Percentiles rank a stretch among this genome's conserved stretches.
Conservation (phyloP, 2,329 filamentous ascomycete species). For the Colletotrichum siamense region DNA sequence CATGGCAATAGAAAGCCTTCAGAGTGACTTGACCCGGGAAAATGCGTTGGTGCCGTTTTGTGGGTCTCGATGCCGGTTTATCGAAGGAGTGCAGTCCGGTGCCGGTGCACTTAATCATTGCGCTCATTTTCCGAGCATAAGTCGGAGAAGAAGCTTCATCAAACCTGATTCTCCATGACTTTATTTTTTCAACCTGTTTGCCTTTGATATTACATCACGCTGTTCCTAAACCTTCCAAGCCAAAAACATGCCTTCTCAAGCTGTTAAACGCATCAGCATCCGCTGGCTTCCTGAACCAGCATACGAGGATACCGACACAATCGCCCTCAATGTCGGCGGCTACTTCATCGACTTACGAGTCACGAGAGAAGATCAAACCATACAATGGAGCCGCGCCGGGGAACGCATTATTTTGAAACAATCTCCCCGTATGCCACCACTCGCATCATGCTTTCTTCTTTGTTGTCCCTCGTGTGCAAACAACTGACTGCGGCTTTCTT, state of each 20-base stretch:
- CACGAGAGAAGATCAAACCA: not conserved
- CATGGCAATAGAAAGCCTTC: not conserved
- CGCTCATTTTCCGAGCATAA: not conserved
- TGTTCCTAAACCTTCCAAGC: not conserved
- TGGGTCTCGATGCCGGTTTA: not conserved
- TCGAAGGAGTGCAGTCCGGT: not conserved
- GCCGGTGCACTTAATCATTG: not conserved
- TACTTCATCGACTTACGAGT: conserved; percentile 23
- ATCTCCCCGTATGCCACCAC: not conserved
- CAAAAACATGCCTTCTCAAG: conserved; percentile 6
- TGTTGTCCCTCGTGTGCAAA: not conserved
- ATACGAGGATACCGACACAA: conserved; percentile 27
- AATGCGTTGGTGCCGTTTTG: not conserved
- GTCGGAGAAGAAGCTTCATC: not conserved
- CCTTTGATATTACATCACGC: not conserved
- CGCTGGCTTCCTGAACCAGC: conserved; percentile 27
- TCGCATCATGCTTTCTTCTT: not conserved
- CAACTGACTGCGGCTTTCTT: not conserved
- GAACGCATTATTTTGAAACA: not conserved
- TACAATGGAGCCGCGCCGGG: not conserved
- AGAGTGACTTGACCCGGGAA: not conserved
- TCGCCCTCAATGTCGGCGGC: conserved; percentile 29
- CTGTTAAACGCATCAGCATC: conserved; percentile 27
- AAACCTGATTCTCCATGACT: not conserved
- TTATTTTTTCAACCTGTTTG: not conserved